Base-by-base conservation (phyloP, 73 alveolate species). In the Paramecium bursaria region DNA sequence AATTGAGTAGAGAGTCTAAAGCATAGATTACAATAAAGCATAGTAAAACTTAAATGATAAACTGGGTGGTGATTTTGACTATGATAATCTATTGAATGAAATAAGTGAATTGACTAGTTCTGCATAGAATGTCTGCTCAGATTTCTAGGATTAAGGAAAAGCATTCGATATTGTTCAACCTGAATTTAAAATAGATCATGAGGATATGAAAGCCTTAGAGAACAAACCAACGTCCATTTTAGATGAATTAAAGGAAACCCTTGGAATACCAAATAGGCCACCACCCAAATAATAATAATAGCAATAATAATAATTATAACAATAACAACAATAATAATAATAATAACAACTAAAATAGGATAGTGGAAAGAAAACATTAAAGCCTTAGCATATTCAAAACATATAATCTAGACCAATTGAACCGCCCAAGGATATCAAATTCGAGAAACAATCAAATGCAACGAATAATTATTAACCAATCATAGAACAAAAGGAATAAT, bases 391-490 rank as follows among this genome's bases (percentile, higher is more conserved):
- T 67, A 39, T 67, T 11, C 42, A 25, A 19, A 42, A 17, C 44
- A 4, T 67, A n/a, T 26, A 44, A 15, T 25, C 82, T 15, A 33
- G 44, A 67, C 82, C 82, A 39, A 39, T 21, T 0, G 82, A 67
- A 67, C 60, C 82, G 7, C 82, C 82, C 5, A 67, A 67, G 27
- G 82, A 67, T 42, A 67, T 67, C 7, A 67, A 67, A 42, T 67
- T 67, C 27, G 82, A 67, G 33, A 67, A 67, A 67, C 25, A 33
- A 14, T 3, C 22, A 39, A n/a, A n/a, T n/a, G 44, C 82, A 15
- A 44, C 82, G 2, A 7, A 67, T 21, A 25, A 67, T 35, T 67
- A 67, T 4, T n/a, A 67, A 19, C 82, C 82, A 31, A 42, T 67
- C 0, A 39, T 67, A 3, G 22, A 67, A 17, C 60, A 67, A 27